These are phyloP conservation scores for Coemansia asiatica DNA, from an alignment of 192 early-diverging fungal species.

Conservation along the genomic window DNA sequence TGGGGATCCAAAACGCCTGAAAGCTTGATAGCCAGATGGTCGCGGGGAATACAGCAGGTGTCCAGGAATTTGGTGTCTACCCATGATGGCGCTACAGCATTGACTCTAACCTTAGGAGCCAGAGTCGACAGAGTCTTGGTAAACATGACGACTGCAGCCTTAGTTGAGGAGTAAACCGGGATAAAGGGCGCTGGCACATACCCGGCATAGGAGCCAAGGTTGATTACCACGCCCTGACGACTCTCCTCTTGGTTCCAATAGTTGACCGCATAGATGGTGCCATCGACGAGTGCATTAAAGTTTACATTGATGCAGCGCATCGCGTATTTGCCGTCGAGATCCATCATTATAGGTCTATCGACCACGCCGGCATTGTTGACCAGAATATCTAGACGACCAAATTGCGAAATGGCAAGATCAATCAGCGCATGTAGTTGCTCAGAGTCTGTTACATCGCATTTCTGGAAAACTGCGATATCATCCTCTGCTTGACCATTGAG, in stretches of 20 bases:
- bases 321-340: slow-evolving; percentile 54
- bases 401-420: slow-evolving; percentile 46
- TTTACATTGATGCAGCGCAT: slow-evolving; percentile 67
- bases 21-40: slow-evolving; percentile 18
- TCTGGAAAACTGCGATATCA: slow-evolving; percentile 46
- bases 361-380: slow-evolving; percentile 64
- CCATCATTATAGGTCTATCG: slow-evolving; percentile 31
- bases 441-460: slow-evolving; percentile 55
- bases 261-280: slow-evolving; percentile 66
- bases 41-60: slow-evolving; percentile 31
- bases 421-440: slow-evolving; percentile 35
- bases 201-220: slow-evolving; percentile 68
- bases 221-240: slow-evolving; percentile 64
- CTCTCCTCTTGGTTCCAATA: slow-evolving; percentile 46
- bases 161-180: slow-evolving; percentile 71
- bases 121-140: slow-evolving; percentile 50
- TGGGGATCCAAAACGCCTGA: slow-evolving; percentile 28
- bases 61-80: slow-evolving; percentile 56
- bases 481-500: slow-evolving; percentile 33
- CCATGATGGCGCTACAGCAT: slow-evolving; percentile 59
- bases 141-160: slow-evolving; percentile 66
- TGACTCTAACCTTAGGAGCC: slow-evolving; percentile 59
- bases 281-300: slow-evolving; percentile 64
- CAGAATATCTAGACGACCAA: slow-evolving; percentile 59
- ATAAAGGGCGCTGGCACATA: slow-evolving; percentile 48